Conservation (phyloP, 306 rosid genomes). For the Hippophae rhamnoides region DNA sequence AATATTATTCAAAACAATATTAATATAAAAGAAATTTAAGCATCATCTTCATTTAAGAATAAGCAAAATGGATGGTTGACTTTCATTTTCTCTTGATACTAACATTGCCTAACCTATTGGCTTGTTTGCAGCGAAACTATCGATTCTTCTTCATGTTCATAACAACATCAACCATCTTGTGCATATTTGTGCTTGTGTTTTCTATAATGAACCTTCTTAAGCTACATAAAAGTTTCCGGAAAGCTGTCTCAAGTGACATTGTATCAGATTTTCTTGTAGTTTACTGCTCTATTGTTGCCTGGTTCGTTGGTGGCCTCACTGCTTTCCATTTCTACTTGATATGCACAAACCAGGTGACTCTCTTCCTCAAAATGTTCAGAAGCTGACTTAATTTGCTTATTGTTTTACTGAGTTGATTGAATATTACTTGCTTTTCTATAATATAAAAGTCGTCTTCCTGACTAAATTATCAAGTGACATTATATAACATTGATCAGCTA, state of each 20-base stretch:
- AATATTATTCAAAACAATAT: no score
- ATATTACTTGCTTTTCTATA: no score
- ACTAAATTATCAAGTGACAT: no score
- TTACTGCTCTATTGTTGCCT: slow-evolving; percentile 71
- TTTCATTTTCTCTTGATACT: slow-evolving; percentile 7
- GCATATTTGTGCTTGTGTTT: slow-evolving; percentile 63
- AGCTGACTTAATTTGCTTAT: background rate
- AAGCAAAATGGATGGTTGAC: slow-evolving; percentile 3
- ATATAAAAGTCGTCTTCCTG: no score
- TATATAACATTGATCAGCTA: no score
- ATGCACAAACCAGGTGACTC: slow-evolving; percentile 72
- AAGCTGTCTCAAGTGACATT: slow-evolving; percentile 40
- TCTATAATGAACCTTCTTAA: slow-evolving; percentile 44
- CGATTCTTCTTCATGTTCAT: slow-evolving; percentile 86
- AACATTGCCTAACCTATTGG: slow-evolving; percentile 16
- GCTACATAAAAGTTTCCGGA: slow-evolving; percentile 13
- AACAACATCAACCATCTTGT: slow-evolving; percentile 74
- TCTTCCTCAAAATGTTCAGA: background rate
- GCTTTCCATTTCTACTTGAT: slow-evolving; percentile 80
- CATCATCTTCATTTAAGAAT: background rate
- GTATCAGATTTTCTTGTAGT: slow-evolving; percentile 52
- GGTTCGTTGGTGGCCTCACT: slow-evolving; percentile 98
- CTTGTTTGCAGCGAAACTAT: slow-evolving; percentile 76
- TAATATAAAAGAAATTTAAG: no score
- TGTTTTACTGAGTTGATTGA: no score